Conservation (phyloP, 2,329 filamentous ascomycete genomes). For the Penicillium corylophilum region DNA sequence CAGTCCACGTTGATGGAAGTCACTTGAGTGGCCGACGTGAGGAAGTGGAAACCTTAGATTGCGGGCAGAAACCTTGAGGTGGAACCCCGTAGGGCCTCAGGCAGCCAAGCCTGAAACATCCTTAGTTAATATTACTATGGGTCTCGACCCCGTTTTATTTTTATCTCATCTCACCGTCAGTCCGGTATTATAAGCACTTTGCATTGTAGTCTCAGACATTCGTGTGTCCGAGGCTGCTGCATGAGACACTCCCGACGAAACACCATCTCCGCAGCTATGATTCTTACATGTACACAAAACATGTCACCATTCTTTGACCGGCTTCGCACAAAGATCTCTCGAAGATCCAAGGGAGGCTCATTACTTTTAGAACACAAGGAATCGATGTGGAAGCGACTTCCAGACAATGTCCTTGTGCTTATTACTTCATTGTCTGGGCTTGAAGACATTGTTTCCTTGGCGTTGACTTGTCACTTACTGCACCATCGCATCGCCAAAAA, state of each 20-base stretch:
- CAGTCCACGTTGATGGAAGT: background rate
- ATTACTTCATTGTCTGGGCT: conserved; percentile 22
- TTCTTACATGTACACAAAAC: background rate
- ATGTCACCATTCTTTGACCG: conserved; percentile 17
- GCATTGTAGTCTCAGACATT: background rate
- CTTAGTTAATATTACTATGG: background rate
- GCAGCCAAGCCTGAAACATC: background rate
- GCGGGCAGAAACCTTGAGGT: background rate
- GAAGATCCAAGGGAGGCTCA: conserved; percentile 7
- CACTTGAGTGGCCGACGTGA: background rate
- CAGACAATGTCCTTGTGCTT: conserved; percentile 17
- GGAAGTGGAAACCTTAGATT: background rate
- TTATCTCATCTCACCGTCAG: background rate
- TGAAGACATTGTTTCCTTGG: conserved; percentile 20
- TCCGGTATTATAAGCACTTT: background rate
- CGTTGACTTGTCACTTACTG: conserved; percentile 22
- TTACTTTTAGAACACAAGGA: conserved; percentile 4
- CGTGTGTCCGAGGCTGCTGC: background rate
- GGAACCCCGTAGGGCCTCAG: background rate
- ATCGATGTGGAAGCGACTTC: conserved; percentile 23
- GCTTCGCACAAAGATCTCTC: conserved; percentile 15
- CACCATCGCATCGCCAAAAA: conserved; percentile 17
- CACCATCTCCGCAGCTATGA: conserved; percentile 4
- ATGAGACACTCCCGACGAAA: background rate
- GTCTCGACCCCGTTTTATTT: background rate